phyloP scores from a whole-genome alignment of 2,329 filamentous ascomycete species.

The Dryadomyces quercus-mongolicae region DNA sequence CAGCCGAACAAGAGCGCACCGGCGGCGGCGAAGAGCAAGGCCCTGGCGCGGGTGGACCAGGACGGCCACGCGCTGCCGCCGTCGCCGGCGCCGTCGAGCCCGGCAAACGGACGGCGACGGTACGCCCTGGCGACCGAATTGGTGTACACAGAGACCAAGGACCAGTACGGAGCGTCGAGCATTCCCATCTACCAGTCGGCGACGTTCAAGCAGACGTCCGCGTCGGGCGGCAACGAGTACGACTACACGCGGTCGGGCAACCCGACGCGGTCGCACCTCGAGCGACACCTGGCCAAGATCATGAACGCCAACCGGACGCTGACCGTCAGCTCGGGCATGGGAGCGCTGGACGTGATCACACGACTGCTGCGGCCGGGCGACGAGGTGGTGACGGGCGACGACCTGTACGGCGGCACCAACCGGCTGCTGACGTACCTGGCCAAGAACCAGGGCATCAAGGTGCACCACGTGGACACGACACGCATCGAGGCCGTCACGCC shows the following conservation, averaged over 20 bases:
- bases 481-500: conserved; percentile 55
- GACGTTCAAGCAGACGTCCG: conserved; percentile 89
- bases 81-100: conserved; percentile 86
- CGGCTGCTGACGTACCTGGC: conserved; percentile 85
- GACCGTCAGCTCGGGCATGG: conserved; percentile 95
- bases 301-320: conserved; percentile 90
- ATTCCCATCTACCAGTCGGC: conserved; percentile 97
- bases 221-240: conserved; percentile 75
- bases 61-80: conserved; percentile 79
- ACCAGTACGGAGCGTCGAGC: conserved; percentile 94
- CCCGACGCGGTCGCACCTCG: conserved; percentile 88
- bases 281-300: conserved; percentile 95
- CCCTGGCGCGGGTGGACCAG: conserved; percentile 54
- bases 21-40: conserved; percentile 29
- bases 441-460: conserved; percentile 78
- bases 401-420: conserved; percentile 93
- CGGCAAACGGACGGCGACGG: conserved; percentile 64
- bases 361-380: conserved; percentile 83
- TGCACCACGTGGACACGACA: conserved; percentile 95
- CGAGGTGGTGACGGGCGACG: conserved; percentile 93
- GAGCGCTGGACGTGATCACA: conserved; percentile 90
- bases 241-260: conserved; percentile 98
- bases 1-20: not conserved
- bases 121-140: conserved; percentile 94
- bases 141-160: conserved; percentile 89